A percentile compares a stretch with the other conserved stretches of the same genome.
Conservation (phyloP, 208 protist species). For the Sergeia podlipaevii region DNA sequence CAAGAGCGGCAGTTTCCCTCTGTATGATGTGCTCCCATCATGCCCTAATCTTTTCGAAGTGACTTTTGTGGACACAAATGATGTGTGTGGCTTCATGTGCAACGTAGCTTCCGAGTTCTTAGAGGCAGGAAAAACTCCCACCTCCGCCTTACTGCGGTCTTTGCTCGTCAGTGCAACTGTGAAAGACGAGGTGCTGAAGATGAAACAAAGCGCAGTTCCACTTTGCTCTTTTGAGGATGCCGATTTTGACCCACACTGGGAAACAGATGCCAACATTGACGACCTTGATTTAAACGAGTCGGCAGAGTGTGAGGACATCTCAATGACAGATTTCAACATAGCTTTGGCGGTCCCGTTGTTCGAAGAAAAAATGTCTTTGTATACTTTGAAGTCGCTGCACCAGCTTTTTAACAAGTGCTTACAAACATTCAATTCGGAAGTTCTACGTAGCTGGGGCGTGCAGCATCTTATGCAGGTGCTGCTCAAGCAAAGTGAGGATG, state of each 20-base stretch:
- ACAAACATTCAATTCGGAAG: conserved; percentile 14
- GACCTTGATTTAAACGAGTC: conserved; percentile 11
- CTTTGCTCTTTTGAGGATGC: conserved; percentile 11
- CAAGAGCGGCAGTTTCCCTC: conserved; percentile 24
- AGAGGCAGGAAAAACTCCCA: conserved; percentile 16
- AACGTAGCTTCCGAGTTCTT: conserved; percentile 27
- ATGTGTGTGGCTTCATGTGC: conserved; percentile 49
- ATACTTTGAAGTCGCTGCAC: conserved; percentile 52
- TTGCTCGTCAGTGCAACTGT: conserved; percentile 28
- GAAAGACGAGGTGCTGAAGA: conserved; percentile 13
- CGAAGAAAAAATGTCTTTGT: conserved; percentile 21
- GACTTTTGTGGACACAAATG: conserved; percentile 29
- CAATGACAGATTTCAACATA: conserved; percentile 63
- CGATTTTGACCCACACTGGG: conserved; percentile 29
- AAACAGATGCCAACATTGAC: conserved; percentile 14
- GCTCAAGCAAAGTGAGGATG: conserved; percentile 40
- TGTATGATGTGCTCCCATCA: conserved; percentile 33
- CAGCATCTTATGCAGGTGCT: conserved; percentile 48
- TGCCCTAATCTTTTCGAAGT: conserved; percentile 46
- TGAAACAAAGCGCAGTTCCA: conserved; percentile 13
- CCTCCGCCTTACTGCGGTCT: conserved; percentile 22
- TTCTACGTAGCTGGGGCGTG: conserved; percentile 66
- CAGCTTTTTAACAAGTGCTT: conserved; percentile 54
- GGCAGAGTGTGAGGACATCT: conserved; percentile 15
- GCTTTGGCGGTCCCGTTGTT: conserved; percentile 35